These are phyloP conservation scores for Hygrocybe punicea DNA, from an alignment of 768 basidiomycete genomes.

Conservation along the genomic window DNA sequence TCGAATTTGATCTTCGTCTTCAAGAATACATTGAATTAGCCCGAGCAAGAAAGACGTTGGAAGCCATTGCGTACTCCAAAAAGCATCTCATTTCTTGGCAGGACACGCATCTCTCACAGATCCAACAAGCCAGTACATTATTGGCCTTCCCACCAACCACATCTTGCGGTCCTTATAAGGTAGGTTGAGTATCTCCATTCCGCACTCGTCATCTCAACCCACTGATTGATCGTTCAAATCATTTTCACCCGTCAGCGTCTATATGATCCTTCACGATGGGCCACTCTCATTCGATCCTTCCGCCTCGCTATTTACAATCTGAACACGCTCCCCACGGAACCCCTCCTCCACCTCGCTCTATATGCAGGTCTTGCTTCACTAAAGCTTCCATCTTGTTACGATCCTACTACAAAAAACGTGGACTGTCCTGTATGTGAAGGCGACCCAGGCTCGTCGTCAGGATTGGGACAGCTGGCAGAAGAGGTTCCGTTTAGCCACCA, in stretches of 20 bases:
- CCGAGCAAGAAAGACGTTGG: slow-evolving; percentile 56
- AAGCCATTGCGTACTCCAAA: slow-evolving; percentile 81
- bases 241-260: slow-evolving; percentile 52
- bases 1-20: slow-evolving; percentile 93
- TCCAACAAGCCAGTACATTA: slow-evolving; percentile 71
- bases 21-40: slow-evolving; percentile 96
- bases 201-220: background rate
- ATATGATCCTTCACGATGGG: slow-evolving; percentile 82
- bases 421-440: slow-evolving; percentile 91
- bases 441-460: slow-evolving; percentile 39
- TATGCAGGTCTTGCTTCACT: slow-evolving; percentile 90
- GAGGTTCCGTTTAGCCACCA: slow-evolving; percentile 94
- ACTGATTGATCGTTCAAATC: background rate
- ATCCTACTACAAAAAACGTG: slow-evolving; percentile 58
- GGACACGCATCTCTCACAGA: slow-evolving; percentile 73
- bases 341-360: slow-evolving; percentile 80
- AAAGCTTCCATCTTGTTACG: slow-evolving; percentile 83
- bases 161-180: slow-evolving; percentile 76
- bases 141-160: slow-evolving; percentile 74
- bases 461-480: slow-evolving; percentile 69
- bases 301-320: slow-evolving; percentile 82
- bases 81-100: slow-evolving; percentile 83
- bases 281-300: slow-evolving; percentile 69
- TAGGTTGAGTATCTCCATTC: slow-evolving; percentile 28
- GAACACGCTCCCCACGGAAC: slow-evolving; percentile 83